Evolutionary conservation across 768 basidiomycete species (phyloP), one percentile per base, ranked within the genome.

Genomic region (Infundibulicybe gibba): DNA sequence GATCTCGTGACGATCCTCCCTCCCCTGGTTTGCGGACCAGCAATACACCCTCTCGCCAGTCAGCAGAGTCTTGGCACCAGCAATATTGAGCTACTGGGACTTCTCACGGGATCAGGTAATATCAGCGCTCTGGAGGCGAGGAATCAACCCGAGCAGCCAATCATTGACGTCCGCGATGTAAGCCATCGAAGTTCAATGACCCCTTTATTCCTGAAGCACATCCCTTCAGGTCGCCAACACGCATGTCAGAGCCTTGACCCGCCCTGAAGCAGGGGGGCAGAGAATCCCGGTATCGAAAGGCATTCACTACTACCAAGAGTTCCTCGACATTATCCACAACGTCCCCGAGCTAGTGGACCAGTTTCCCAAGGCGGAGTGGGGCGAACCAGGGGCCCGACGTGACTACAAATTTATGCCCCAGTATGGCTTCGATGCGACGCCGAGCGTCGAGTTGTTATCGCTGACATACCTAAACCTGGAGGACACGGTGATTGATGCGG

Each of bases 141-240:
- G 14, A 32, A 30, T 11, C 15, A 41, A 31, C 43, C 43, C 11
- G 19, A 14, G 32, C 25, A 15, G 25, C 43, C 43, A 8, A 31
- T 44, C 2, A 25, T 44, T 17, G 43, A 44, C 32, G 43, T 44
- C 30, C 43, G 43, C 13, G 43, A 44, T 44, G 43, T 44, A 17
- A 17, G 43, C 31, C 6, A 14, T 10, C 10, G 25, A 8, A n/a
- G 6, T 38, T 19, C 13, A 25, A 3, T 32, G 19, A 3, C 12
- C 17, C 3, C 21, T 19, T 13, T 44, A 6, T 17, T 12, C 32
- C 2, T 15, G 6, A 33, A 44, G 17, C 19, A 13, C 25, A 13
- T 17, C 15, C 25, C 13, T 6, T 12, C 5, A 44, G 43, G 43
- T 44, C 17, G 43, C 43, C 19, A 14, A 10, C 14, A 25, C 43